These are phyloP conservation scores for Phytophthora ohioensis DNA, from an alignment of 352 stramenopile genomes.

Conservation along the genomic window DNA sequence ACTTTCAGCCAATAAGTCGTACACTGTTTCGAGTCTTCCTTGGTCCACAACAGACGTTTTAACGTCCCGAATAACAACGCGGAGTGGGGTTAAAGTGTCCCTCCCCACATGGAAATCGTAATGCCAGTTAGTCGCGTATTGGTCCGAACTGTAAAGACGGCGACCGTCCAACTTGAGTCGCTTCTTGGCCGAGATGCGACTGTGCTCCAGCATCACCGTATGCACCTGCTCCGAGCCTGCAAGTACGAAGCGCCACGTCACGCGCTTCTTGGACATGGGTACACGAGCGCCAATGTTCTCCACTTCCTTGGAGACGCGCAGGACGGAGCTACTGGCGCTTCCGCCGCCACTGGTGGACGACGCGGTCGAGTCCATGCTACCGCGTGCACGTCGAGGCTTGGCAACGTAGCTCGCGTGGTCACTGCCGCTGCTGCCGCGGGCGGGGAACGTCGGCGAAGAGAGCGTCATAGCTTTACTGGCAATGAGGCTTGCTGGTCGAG, in stretches of 20 bases:
- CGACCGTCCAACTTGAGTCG: slow-evolving; percentile 80
- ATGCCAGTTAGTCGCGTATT: slow-evolving; percentile 78
- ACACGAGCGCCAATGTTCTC: slow-evolving; percentile 88
- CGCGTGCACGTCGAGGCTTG: slow-evolving; percentile 42
- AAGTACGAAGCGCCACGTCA: slow-evolving; percentile 88
- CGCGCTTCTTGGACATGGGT: slow-evolving; percentile 84
- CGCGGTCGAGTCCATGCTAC: slow-evolving; percentile 42
- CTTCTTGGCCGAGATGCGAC: slow-evolving; percentile 85
- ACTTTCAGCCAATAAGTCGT: slow-evolving; percentile 75
- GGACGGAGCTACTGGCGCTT: slow-evolving; percentile 48
- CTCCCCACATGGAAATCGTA: slow-evolving; percentile 75
- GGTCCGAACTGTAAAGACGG: slow-evolving; percentile 76
- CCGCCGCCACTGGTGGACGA: slow-evolving; percentile 26
- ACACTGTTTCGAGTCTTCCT: slow-evolving; percentile 72
- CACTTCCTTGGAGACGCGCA: slow-evolving; percentile 73
- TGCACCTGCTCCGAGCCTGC: slow-evolving; percentile 79
- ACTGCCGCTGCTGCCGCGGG: slow-evolving; percentile 27
- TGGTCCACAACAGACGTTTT: slow-evolving; percentile 78
- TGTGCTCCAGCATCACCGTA: slow-evolving; percentile 88
- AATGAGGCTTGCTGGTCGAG: neutral
- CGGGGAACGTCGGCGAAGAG: slow-evolving; percentile 47
- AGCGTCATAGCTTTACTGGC: slow-evolving; percentile 45
- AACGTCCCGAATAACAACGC: slow-evolving; percentile 78
- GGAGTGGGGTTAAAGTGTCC: slow-evolving; percentile 53
- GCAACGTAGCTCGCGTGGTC: slow-evolving; percentile 26